Conservation (phyloP, 1,284 basidiomycete genomes). For the Fomitopsis schrenkii region DNA sequence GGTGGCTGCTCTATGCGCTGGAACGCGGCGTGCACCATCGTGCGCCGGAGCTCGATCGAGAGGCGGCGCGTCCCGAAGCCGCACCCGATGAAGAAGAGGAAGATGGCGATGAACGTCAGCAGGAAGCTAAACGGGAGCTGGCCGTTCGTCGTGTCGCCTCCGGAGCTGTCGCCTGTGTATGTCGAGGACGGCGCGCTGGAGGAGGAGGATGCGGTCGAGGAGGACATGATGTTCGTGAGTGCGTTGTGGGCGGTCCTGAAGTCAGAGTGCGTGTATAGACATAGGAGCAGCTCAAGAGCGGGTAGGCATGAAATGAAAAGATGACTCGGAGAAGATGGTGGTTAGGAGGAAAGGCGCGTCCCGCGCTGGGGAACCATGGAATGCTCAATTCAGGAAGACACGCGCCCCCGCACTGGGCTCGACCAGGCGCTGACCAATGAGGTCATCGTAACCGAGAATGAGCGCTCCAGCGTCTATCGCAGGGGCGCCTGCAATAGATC, state of each 20-base stretch:
- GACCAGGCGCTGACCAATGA: background rate
- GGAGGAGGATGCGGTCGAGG: background rate
- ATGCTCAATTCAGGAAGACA: background rate
- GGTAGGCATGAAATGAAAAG: background rate
- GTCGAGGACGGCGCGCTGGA: background rate
- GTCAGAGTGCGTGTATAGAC: background rate
- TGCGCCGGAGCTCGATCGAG: slow-evolving; percentile 17
- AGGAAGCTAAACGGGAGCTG: slow-evolving; percentile 51
- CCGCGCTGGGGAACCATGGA: background rate
- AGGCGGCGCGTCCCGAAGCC: slow-evolving; percentile 47
- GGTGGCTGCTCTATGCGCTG: background rate
- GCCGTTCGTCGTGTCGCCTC: slow-evolving; percentile 10
- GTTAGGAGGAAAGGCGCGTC: background rate
- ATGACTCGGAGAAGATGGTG: background rate
- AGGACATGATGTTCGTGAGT: background rate
- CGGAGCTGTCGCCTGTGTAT: background rate
- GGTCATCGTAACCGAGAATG: background rate
- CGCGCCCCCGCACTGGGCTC: background rate
- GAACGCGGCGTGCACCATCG: slow-evolving; percentile 9
- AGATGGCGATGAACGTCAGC: slow-evolving; percentile 54
- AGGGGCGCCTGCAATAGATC: no score
- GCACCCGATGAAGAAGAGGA: slow-evolving; percentile 54
- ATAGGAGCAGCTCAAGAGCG: background rate
- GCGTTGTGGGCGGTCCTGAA: background rate
- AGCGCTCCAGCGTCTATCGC: background rate